Conservation (phyloP, 2,329 filamentous ascomycete species). For the Leptographium galeiforme region DNA sequence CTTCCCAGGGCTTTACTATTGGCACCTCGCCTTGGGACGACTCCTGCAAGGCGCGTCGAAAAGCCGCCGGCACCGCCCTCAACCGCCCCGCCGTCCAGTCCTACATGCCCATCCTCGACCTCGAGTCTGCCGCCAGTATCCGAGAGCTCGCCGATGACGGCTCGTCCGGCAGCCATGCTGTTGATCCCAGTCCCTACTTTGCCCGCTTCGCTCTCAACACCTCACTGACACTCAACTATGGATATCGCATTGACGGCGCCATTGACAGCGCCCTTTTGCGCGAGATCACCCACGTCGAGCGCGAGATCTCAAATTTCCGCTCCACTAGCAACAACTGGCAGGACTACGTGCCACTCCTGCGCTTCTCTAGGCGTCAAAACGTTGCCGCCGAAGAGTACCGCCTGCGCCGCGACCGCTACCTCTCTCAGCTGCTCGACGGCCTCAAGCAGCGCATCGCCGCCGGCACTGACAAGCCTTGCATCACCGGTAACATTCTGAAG, state of each 20-base stretch:
- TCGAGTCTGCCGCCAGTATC: slow-evolving; percentile 60
- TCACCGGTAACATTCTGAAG: slow-evolving; percentile 15
- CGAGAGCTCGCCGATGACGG: slow-evolving; percentile 56
- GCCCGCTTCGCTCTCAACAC: slow-evolving; percentile 66
- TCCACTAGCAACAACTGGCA: slow-evolving; percentile 71
- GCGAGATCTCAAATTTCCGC: slow-evolving; percentile 61
- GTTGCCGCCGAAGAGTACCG: slow-evolving; percentile 51
- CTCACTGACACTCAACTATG: slow-evolving; percentile 65
- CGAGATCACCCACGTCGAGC: slow-evolving; percentile 64
- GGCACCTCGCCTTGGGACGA: slow-evolving; percentile 78
- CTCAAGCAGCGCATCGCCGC: slow-evolving; percentile 16
- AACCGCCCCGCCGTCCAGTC: slow-evolving; percentile 57
- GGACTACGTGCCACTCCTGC: slow-evolving; percentile 45
- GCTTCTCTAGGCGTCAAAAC: slow-evolving; percentile 44
- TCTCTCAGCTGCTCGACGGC: slow-evolving; percentile 48
- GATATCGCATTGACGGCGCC: slow-evolving; percentile 54
- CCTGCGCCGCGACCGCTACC: slow-evolving; percentile 34
- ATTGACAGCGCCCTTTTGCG: slow-evolving; percentile 50
- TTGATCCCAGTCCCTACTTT: slow-evolving; percentile 62
- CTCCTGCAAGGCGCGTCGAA: slow-evolving; percentile 62
- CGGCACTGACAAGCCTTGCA: slow-evolving; percentile 14
- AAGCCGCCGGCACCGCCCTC: slow-evolving; percentile 64
- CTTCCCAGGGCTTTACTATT: slow-evolving; percentile 67
- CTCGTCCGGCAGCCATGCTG: slow-evolving; percentile 43
- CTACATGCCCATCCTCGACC: slow-evolving; percentile 72